Evolutionary conservation across 345 rosid species (phyloP).

Genomic region (Populus davidiana): DNA sequence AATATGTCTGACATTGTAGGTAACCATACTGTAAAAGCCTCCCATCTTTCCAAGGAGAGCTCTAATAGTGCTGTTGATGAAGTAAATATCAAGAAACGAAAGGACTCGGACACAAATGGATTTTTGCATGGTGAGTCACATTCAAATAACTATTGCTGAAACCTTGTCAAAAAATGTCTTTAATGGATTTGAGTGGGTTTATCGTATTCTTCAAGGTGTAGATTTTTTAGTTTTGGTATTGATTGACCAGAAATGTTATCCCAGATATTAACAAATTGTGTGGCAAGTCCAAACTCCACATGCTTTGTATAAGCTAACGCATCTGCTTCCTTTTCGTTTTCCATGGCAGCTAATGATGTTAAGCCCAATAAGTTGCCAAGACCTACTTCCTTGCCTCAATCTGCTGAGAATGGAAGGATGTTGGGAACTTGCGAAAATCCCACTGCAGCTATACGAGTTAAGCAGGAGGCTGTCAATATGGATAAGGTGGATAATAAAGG

Average conservation of each 20-base stretch:
- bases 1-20: not conserved
- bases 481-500: not conserved
- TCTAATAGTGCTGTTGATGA: conserved; percentile 6
- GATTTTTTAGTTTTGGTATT: no score
- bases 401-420: conserved; percentile 19
- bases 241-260: no score
- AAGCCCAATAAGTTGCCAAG: conserved; percentile 13
- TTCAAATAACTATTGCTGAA: not conserved
- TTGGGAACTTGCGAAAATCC: conserved; percentile 12
- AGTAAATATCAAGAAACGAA: conserved; percentile 26
- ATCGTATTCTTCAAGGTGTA: no score
- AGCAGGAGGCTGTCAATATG: conserved; percentile 9
- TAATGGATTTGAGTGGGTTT: no score
- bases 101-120: conserved; percentile 28
- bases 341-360: conserved; percentile 12
- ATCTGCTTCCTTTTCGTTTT: conserved; percentile 3
- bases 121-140: conserved; percentile 33
- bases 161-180: no score
- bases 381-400: not conserved
- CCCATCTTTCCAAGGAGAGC: conserved; percentile 20
- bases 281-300: no score
- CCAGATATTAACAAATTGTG: no score
- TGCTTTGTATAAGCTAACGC: no score
- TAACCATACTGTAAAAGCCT: not conserved
- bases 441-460: not conserved